Base-by-base conservation (phyloP, 345 rosid species). In the Pugionium cornutum region DNA sequence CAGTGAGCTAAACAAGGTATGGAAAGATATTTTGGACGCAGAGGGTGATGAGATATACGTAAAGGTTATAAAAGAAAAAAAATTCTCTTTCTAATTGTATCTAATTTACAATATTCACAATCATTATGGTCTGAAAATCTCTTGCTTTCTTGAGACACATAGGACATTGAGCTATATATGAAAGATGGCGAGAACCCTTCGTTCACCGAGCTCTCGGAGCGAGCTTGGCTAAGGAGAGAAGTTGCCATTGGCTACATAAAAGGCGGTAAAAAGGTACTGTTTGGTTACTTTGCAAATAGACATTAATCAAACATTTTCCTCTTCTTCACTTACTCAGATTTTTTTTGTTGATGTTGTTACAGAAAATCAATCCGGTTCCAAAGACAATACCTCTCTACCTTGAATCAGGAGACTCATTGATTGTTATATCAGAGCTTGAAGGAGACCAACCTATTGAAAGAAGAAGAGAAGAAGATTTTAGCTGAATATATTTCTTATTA, bases 31-130 rank as follows among this genome's bases (percentile, higher is more conserved):
- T 68, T 77, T 94, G 32, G 67, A 89, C 57, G 90, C 97, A 48
- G 97, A 94, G 30, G 99, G 99, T 10, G 99, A 94, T 70, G 97
- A 94, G 75, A 94, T 94, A 57, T 90, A 94, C 60, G 87, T 88
- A 28, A 90, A 90, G 96, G 99, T 88, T 73, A 35, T 36, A 9
- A 30, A 36, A 1, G 32, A 43, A 39, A 30, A n/a, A 40, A 43
- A 0, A 35, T 37, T n/a, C 26, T 4, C 34, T 27, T 18, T 18
- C 18, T 18, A 18, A 18, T 18, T 18, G 18, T 0, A 18, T 18
- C 18, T 18, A 18, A 18, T 18, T 18, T 18, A 49, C 8, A 49
- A 8, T 5, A 68, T 27, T n/a, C 34, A 29, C 4, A 9, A n/a
- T 50, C 52, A 33, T 7, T 57, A 4, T n/a, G 35, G 61, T 46